Evolutionary conservation across 2,329 filamentous ascomycete species (phyloP).

Genomic region (Pseudonectria buxi): DNA sequence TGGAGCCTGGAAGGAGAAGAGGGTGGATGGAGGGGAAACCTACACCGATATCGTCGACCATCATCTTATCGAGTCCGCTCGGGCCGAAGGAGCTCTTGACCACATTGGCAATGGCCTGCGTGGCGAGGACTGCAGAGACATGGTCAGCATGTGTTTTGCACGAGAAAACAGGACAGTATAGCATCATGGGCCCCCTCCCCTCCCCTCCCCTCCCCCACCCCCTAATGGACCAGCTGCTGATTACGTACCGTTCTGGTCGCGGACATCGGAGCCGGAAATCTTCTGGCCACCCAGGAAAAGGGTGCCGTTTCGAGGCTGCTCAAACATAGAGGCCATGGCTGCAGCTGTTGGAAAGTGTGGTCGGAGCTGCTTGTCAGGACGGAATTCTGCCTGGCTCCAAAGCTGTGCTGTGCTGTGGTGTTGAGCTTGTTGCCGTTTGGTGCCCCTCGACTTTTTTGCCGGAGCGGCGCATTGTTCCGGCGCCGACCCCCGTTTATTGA

Average conservation of each 20-base stretch:
- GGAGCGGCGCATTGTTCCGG: conserved; percentile 22
- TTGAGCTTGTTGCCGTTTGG: not conserved
- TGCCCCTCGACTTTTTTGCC: conserved; percentile 24
- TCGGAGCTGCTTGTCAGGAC: conserved; percentile 17
- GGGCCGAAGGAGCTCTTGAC: conserved; percentile 98
- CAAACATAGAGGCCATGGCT: conserved; percentile 88
- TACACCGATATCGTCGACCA: conserved; percentile 99
- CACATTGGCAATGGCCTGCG: conserved; percentile 95
- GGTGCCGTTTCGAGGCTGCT: conserved; percentile 90
- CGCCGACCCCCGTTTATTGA: conserved; percentile 8
- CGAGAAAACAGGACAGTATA: conserved; percentile 11
- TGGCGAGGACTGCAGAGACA: conserved; percentile 65
- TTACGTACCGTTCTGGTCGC: conserved; percentile 84
- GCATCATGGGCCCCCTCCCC: conserved; percentile 15
- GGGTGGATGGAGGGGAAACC: conserved; percentile 24
- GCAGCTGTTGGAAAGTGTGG: conserved; percentile 17
- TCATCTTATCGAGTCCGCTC: conserved; percentile 98
- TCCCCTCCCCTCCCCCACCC: conserved; percentile 18
- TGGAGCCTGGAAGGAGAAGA: conserved; percentile 7
- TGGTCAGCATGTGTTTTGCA: conserved; percentile 11
- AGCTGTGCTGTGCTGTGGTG: conserved; percentile 21
- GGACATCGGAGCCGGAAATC: conserved; percentile 92
- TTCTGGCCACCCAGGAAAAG: conserved; percentile 96
- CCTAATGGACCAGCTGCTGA: conserved; percentile 7
- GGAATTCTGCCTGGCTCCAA: conserved; percentile 24